Base-by-base conservation (phyloP, 106 monocot species). In the Cymbidium sinense region DNA sequence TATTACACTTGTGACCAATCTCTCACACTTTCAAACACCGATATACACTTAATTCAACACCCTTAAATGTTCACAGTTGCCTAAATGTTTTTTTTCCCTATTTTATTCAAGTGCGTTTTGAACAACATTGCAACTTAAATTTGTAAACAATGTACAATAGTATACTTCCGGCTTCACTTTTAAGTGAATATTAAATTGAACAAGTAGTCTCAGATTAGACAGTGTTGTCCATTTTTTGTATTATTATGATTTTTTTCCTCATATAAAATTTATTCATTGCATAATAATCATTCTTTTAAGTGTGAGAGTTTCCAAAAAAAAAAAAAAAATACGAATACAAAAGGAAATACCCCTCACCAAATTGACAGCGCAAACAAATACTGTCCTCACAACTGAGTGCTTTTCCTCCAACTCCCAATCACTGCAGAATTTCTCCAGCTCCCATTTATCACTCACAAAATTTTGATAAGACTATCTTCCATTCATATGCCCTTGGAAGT, bases 361-460 rank as follows among this genome's bases (percentile, higher is more conserved):
- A 43, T 91, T 89, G 6, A 77, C 73, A 29, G 77, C 7, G 1
- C 81, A 85, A 73, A 90, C 11, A 98, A 84, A 4, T 2, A 64
- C 52, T 61, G 77, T 85, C 43, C 78, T 80, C n/a, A 94, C 2
- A 30, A 28, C 43, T 1, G 96, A 94, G 34, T 50, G 50, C 31
- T n/a, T 76, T 82, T 75, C 78, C 83, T 88, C 86, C 75, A 88
- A 35, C 30, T 79, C 84, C 90, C 90, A 94, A 18, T 78, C 74
- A 55, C 69, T 77, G 76, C 81, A 90, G 74, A 87, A 83, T 69
- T 85, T 76, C 83, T 87, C 85, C 75, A 88, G 41, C 29, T 78
- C 84, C 89, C 90, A 94, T 51, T 33, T 81, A 17, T 78, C 74
- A 64, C 67, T 76, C n/a, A n/a, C n/a, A n/a, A n/a, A n/a, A n/a